Evolutionary conservation across 78 protist species (phyloP), one percentile per base, ranked within the genome.

Genomic region (Tieghemostelium lacteum): DNA sequence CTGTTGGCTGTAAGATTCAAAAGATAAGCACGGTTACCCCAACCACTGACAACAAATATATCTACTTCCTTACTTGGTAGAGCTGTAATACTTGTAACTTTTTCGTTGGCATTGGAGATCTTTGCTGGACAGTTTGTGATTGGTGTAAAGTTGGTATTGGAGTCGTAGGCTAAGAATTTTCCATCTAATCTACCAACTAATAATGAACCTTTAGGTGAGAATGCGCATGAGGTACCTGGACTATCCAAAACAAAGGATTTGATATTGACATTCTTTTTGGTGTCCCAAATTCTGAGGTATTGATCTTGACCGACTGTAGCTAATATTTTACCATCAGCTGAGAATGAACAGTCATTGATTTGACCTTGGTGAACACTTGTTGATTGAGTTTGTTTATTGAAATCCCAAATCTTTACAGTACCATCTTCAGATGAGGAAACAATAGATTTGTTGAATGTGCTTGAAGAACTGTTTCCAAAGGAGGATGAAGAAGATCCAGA

Each of bases 351-450:
- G 16, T 24, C 19, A 22, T 55, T 71, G 34, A 92, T 55, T 14
- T 31, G 0, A 7, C 57, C 73, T 39, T 60, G 75, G 55, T 60
- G 80, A 7, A 77, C 65, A 0, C 55, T 31, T 22, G 28, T 12
- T 17, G 50, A 2, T 2, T 22, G 14, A 7, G 85, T 65, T 20
- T 62, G 58, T 0, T 66, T 19, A 4, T 37, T 62, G 39, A 73
- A 73, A 20, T 67, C 76, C 95, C 95, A 92, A 33, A 92, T 24
- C 61, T 69, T 67, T 14, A 83, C 85, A 0, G 92, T 54, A 20
- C 85, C 77, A 52, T 92, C 95, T 19, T 72, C 73, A 0, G 87
- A 67, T 3, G 95, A 17, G 3, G 92, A 58, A 8, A 71, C 92
- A 42, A 89, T 29, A 31, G 73, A 31, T 50, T 92, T 57, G 26